A percentile compares a stretch with the other conserved stretches of the same genome.
phyloP scores from a whole-genome alignment of 2,329 filamentous ascomycete genomes.

The Chrysoporthe puriensis region DNA sequence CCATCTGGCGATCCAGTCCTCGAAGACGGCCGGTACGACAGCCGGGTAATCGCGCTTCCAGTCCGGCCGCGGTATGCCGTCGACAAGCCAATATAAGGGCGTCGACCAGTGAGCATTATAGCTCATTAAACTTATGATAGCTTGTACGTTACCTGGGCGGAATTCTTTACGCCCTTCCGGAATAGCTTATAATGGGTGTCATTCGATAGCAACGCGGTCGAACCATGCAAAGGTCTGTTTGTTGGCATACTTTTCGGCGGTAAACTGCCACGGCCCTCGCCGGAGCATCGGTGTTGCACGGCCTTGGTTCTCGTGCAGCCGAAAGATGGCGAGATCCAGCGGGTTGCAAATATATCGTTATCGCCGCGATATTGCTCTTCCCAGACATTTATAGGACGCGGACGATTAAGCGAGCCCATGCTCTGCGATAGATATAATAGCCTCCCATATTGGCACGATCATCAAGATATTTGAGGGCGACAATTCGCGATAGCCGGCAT shows the following conservation, averaged over 20 bases:
- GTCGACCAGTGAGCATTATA: not conserved
- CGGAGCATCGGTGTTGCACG: slow-evolving; percentile 9
- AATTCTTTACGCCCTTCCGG: not conserved
- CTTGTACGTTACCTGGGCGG: not conserved
- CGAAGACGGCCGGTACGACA: no score
- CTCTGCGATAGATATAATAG: slow-evolving; percentile 9
- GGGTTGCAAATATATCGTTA: not conserved
- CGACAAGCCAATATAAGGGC: no score
- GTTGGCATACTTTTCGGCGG: rapidly evolving
- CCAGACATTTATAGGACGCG: slow-evolving; percentile 4
- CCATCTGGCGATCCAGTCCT: no score
- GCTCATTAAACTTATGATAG: not conserved
- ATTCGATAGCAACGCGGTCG: slow-evolving; percentile 12
- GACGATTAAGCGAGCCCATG: not conserved
- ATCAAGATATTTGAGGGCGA: no score
- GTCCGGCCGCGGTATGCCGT: no score
- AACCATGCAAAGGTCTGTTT: not conserved
- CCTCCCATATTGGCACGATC: not conserved
- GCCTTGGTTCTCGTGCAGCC: slow-evolving; percentile 10
- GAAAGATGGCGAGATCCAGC: slow-evolving; percentile 5
- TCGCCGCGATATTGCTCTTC: not conserved
- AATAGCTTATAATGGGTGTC: slow-evolving; percentile 2
- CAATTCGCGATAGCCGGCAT: no score
- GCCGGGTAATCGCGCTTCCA: no score
- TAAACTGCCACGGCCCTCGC: slow-evolving; percentile 4